Evolutionary conservation across 495 filamentous ascomycete genomes (phyloP).

Genomic region (Parmelia sp.): DNA sequence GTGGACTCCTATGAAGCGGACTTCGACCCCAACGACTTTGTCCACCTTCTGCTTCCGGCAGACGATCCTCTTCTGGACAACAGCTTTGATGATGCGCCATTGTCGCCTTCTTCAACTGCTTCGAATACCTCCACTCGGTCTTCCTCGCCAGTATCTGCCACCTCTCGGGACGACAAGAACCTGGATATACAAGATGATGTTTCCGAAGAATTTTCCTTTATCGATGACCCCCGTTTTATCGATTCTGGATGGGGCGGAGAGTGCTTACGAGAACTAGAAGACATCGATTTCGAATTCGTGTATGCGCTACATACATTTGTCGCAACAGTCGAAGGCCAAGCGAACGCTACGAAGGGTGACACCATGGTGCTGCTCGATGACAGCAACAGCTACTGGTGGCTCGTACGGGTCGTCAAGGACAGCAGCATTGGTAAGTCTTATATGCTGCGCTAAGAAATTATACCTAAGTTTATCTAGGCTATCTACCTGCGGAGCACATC

Average conservation of each 20-base stretch:
- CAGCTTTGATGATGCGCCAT: constrained; percentile 30
- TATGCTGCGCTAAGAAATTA: constrained; percentile 10
- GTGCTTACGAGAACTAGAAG: constrained; percentile 81
- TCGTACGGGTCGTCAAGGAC: constrained; percentile 94
- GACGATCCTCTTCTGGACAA: constrained; percentile 38
- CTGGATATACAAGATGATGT: constrained; percentile 45
- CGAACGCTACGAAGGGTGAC: constrained; percentile 96
- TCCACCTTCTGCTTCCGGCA: constrained; percentile 34
- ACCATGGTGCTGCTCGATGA: constrained; percentile 99
- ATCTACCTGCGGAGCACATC: constrained; percentile 95
- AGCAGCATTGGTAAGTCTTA: constrained; percentile 79
- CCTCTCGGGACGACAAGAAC: constrained; percentile 25
- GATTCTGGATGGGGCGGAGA: constrained; percentile 67
- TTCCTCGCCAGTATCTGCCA: constrained; percentile 13
- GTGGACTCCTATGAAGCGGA: constrained; percentile 24
- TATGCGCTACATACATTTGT: constrained; percentile 97
- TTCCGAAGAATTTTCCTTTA: constrained; percentile 41
- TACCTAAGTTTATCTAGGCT: constrained; percentile 53
- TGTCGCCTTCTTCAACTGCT: constrained; percentile 10
- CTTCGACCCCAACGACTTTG: constrained; percentile 31
- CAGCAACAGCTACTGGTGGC: constrained; percentile 99
- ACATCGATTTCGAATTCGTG: constrained; percentile 99
- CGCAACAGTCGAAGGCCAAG: constrained; percentile 95
- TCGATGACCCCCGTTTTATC: constrained; percentile 50
- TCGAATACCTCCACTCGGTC: neutral